Conservation (phyloP, 805 yeast genomes). For the Komagataella populi region DNA sequence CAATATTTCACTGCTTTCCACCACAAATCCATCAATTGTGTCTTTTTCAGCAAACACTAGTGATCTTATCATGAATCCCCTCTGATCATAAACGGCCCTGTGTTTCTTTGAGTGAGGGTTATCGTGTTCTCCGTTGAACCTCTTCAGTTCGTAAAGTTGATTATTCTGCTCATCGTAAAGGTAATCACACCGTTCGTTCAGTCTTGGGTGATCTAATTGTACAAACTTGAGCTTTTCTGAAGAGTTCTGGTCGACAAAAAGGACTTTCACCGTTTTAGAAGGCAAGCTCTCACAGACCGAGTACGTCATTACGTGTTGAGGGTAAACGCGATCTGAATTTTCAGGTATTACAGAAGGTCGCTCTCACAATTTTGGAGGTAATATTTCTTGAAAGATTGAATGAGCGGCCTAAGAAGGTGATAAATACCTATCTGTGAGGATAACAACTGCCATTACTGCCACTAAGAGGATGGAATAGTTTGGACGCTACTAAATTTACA, state of each 20-base stretch:
- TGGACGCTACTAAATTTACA: too few species aligned
- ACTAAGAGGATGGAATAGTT: too few species aligned
- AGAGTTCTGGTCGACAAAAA: neutral
- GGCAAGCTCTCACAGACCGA: neutral
- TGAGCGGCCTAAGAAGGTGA: neutral
- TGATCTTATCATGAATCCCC: constrained; percentile 26
- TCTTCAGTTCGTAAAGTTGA: constrained; percentile 25
- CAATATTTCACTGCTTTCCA: constrained; percentile 25
- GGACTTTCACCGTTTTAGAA: neutral
- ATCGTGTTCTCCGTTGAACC: constrained; percentile 16
- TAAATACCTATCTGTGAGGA: neutral
- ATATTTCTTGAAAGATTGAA: neutral
- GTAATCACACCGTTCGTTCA: neutral
- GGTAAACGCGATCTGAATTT: neutral
- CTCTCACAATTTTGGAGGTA: neutral
- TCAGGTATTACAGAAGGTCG: neutral
- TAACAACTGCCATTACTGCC: neutral
- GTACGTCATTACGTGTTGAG: neutral
- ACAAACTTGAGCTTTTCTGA: neutral
- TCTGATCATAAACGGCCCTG: constrained; percentile 13
- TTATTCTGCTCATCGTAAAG: constrained; percentile 2
- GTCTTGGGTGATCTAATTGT: neutral
- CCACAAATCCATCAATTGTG: constrained; percentile 18
- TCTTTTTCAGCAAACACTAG: constrained; percentile 12
- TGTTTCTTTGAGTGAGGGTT: constrained; percentile 20